Conservation (phyloP, 2,329 filamentous ascomycete genomes). For the Phialophora expanda region DNA sequence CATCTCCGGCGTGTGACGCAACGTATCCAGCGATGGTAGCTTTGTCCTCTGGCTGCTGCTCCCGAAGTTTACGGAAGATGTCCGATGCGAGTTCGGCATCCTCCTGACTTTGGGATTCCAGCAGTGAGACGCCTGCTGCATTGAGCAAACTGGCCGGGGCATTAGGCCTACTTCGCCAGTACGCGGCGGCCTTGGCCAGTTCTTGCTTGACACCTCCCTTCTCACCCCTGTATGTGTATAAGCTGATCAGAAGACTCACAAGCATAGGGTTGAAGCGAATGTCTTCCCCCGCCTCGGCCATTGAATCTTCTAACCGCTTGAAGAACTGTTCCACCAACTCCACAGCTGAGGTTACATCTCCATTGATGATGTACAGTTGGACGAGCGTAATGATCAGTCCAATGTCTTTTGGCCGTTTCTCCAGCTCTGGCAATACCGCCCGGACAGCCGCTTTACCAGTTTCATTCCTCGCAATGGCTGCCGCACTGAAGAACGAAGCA, state of each 20-base stretch:
- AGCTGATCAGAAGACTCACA: conserved; percentile 75
- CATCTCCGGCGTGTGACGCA: conserved; percentile 72
- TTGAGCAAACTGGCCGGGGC: conserved; percentile 70
- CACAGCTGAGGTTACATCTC: conserved; percentile 75
- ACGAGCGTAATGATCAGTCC: conserved; percentile 79
- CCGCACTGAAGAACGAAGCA: conserved; percentile 71
- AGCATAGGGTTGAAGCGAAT: conserved; percentile 84
- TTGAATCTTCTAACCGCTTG: conserved; percentile 69
- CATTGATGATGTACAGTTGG: conserved; percentile 76
- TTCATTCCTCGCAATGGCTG: conserved; percentile 68
- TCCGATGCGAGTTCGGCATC: conserved; percentile 74
- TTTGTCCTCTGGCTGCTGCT: conserved; percentile 66
- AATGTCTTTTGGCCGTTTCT: conserved; percentile 77
- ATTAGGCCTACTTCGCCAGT: conserved; percentile 74
- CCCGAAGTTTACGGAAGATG: conserved; percentile 76
- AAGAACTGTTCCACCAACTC: conserved; percentile 78
- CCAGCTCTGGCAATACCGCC: conserved; percentile 70
- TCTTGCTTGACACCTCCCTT: conserved; percentile 73
- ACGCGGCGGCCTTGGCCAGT: conserved; percentile 75
- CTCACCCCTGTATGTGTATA: conserved; percentile 78
- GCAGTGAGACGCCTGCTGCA: conserved; percentile 80
- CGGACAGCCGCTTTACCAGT: conserved; percentile 72
- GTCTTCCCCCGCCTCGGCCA: conserved; percentile 63
- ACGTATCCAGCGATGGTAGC: conserved; percentile 82
- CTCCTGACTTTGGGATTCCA: conserved; percentile 72